Base-by-base conservation (phyloP, 495 filamentous ascomycete genomes). In the Penicillium nucicola region DNA sequence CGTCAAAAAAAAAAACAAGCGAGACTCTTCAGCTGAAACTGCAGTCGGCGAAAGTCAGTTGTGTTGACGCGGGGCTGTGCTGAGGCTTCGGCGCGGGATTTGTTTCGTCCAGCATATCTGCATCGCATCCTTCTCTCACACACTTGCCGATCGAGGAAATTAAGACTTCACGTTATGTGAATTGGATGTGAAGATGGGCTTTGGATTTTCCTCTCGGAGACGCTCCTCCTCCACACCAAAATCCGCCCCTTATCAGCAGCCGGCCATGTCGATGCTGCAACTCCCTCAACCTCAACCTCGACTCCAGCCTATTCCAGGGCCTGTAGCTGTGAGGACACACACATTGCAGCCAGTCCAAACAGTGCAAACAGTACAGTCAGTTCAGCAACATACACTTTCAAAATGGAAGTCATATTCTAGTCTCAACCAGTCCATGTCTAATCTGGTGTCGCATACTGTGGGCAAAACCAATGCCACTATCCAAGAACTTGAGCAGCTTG, bases 401-500 rank as follows among this genome's bases (percentile, higher is more conserved):
- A 57, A 53, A 51, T 61, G 54, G 54, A 55, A 20, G 9, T 60
- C 58, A 14, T 54, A 31, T 28, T 18, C 47, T n/a, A 51, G 31
- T 15, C 19, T 61, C 8, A 55, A 48, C 17, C 46, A 48, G 11
- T 55, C 58, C 7, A 47, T 61, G 8, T 52, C 51, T 3, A 42
- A 46, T 33, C 14, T 61, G 2, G 37, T 61, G 3, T 45, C 48
- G 2, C 58, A 58, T 31, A 52, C 55, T 3, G 36, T 53, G 4
- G 51, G 31, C 6, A 58, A 58, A 30, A 52, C 58, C 18, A 57
- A 61, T 40, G 50, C 58, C 5, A 61, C 58, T 1, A 58, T 58
- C 9, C 15, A 44, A 11, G 58, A 61, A 4, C 51, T 61, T 1
- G 55, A 61, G 9, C 17, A 42, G 1, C 34, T 61, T 9, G 48